Base-by-base conservation (phyloP, 306 rosid genomes). In the Lathyrus oleraceus region DNA sequence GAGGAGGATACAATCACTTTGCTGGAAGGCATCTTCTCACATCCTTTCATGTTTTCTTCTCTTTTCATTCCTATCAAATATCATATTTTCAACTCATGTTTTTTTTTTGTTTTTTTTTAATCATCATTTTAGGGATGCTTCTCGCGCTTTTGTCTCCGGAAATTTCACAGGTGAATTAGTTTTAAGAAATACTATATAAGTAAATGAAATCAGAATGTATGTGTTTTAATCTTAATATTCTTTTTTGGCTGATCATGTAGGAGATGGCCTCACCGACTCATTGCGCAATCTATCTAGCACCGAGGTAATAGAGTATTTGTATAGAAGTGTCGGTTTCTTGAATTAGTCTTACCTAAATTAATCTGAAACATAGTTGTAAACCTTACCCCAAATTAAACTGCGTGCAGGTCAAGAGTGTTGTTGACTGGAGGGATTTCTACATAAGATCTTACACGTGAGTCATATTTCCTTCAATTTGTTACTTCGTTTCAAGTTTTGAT, bases 61-160 rank as follows among this genome's bases (percentile, higher is more conserved):
- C 38, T 20, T 51, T 25, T 6, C 36, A 58, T 47, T 62, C 56
- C 9, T 52, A 21, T 70, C 72, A 51, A 76, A 60, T 44, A 10
- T 60, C 11, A 59, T 11, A 13, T 20, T 57, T 83, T 71, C 69
- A 5, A 61, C 25, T 49, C 15, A 66, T 75, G 23, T 14, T 17
- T 2, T 19, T 64, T 25, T 3, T 4, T 25, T n/a, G n/a, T 12
- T 12, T 11, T 12, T n/a, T 21, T 21, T 12, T 30, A 2, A 10
- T 16, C 4, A 2, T 65, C 30, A 73, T 68, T 73, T 63, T 80
- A 93, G 98, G 84, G 98, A 93, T 68, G 98, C 97, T 77, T 93
- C 98, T 27, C 90, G 97, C 10, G 96, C 98, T n/a, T 93, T 90
- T 82, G 96, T 93, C 77, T 93, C 97, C 3, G 98, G 98, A 78